These are phyloP conservation scores for Aspergillus indologenus DNA, from an alignment of 495 filamentous ascomycete genomes.

Conservation along the genomic window DNA sequence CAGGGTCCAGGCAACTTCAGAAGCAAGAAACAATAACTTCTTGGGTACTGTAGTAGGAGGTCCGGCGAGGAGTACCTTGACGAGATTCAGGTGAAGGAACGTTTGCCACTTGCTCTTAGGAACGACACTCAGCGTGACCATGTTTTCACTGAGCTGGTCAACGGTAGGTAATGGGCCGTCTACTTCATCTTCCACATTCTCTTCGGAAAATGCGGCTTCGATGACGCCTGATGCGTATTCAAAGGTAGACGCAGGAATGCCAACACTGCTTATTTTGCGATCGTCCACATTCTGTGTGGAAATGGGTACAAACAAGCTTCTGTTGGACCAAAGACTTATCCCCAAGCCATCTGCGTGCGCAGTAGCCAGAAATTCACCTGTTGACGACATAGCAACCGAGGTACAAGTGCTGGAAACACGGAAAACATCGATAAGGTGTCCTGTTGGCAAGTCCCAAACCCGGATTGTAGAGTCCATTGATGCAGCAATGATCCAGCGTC, in stretches of 20 bases:
- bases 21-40: not conserved
- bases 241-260: conserved; percentile 71
- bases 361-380: conserved; percentile 89
- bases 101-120: conserved; percentile 92
- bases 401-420: conserved; percentile 71
- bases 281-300: conserved; percentile 79
- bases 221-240: conserved; percentile 71
- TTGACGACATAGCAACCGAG: conserved; percentile 79
- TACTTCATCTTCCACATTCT: conserved; percentile 44
- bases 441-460: conserved; percentile 94
- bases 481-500: conserved; percentile 87
- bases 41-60: not conserved
- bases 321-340: conserved; percentile 91
- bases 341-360: conserved; percentile 82
- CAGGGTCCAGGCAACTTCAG: too few relatives aligned
- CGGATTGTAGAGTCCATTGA: conserved; percentile 79
- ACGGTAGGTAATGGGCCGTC: conserved; percentile 50
- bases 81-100: conserved; percentile 81
- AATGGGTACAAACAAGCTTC: conserved; percentile 81
- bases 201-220: conserved; percentile 64
- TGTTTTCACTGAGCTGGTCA: conserved; percentile 73
- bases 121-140: conserved; percentile 85
- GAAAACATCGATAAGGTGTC: conserved; percentile 89
- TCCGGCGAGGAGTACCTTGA: conserved; percentile 51
- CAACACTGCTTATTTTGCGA: conserved; percentile 59